phyloP scores from a whole-genome alignment of 148 eudicot species.

The Vaccinium vitisidaea region DNA sequence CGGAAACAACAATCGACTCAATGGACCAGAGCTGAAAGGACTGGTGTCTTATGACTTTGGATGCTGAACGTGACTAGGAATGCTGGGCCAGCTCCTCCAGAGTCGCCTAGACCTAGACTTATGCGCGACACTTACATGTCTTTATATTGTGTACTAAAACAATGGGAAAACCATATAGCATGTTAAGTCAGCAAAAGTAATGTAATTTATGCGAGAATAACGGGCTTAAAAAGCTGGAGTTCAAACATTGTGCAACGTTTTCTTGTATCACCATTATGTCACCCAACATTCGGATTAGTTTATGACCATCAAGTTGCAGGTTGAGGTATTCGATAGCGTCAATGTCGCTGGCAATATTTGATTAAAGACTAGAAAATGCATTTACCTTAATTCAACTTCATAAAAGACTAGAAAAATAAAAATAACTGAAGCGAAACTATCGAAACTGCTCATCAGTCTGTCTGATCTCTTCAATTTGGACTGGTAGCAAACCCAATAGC shows the following conservation, averaged over 20 bases:
- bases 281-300: neutral
- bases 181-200: slow-evolving; percentile 7
- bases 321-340: neutral
- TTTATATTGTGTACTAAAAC: neutral
- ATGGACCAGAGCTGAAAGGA: slow-evolving; percentile 58
- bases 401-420: neutral
- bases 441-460: neutral
- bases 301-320: neutral
- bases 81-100: neutral
- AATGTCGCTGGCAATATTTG: neutral
- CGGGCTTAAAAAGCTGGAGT: neutral
- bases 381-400: too few relatives aligned
- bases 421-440: neutral
- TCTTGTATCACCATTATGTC: neutral
- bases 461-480: neutral
- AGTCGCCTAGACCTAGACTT: neutral
- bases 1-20: slow-evolving; percentile 36
- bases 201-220: neutral
- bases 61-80: slow-evolving; percentile 30
- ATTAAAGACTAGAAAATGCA: too few relatives aligned
- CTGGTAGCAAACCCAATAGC: neutral
- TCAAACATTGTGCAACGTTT: neutral
- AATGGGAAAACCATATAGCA: neutral
- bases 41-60: slow-evolving; percentile 56
- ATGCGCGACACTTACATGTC: neutral